Conservation (phyloP, 176 grass and related monocot species). For the Triticum turgidum region DNA sequence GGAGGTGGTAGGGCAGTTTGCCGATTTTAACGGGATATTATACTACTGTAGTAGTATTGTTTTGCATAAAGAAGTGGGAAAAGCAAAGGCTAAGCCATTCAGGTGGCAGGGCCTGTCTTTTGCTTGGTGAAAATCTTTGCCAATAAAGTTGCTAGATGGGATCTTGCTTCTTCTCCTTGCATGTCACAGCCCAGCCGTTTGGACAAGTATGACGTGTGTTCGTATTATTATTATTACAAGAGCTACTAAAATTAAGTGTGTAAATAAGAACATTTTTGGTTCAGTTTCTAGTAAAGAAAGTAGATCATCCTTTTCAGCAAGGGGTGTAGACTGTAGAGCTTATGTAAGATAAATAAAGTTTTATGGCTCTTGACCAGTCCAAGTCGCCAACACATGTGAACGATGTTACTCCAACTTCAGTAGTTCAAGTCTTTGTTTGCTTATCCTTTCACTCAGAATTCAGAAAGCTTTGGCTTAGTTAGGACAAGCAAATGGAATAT, state of each 20-base stretch:
- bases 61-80: constrained; percentile 32
- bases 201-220: not conserved
- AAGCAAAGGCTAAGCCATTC: constrained; percentile 42
- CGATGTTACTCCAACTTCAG: constrained; percentile 6
- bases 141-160: constrained; percentile 18
- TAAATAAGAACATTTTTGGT: not conserved
- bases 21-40: constrained; percentile 1
- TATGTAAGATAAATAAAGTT: constrained; percentile 25
- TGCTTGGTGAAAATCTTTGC: constrained; percentile 24
- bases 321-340: no score
- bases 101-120: constrained; percentile 49
- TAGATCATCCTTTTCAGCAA: constrained; percentile 13
- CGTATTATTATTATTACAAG: not conserved
- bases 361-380: constrained; percentile 25
- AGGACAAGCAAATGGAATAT: not conserved
- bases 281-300: constrained; percentile 22
- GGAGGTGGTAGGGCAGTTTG: constrained; percentile 54
- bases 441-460: constrained; percentile 4
- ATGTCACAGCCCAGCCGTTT: not conserved
- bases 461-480: not conserved
- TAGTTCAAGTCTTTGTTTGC: not conserved
- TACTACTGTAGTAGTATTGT: not conserved
- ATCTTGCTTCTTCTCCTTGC: constrained; percentile 30
- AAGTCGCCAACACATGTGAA: constrained; percentile 40
- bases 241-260: not conserved